Percentiles rank a stretch among this genome's conserved stretches.
phyloP scores from a whole-genome alignment of 495 filamentous ascomycete genomes.

The Endocarpon pusillum region DNA sequence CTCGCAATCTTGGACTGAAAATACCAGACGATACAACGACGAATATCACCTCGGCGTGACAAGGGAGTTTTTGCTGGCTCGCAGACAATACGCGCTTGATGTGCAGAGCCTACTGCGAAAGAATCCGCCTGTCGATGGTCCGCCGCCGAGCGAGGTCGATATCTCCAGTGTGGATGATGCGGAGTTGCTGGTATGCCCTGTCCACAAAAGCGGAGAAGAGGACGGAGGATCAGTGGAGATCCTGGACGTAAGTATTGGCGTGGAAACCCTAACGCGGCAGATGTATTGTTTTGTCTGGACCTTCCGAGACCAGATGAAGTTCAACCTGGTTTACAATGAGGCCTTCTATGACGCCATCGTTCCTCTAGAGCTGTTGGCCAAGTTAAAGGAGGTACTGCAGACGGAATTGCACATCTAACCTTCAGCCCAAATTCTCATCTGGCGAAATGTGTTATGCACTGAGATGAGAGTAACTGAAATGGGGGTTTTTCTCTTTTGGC shows the following conservation, averaged over 20 bases:
- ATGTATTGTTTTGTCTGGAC: conserved; percentile 13
- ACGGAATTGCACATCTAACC: no score
- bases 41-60: conserved; percentile 13
- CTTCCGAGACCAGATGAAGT: conserved; percentile 13
- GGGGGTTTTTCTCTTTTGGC: no score
- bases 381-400: no score
- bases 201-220: conserved; percentile 10
- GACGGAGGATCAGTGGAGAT: conserved; percentile 10
- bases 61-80: conserved; percentile 10
- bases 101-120: conserved; percentile 6
- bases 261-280: conserved; percentile 14
- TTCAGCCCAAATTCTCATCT: no score
- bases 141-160: conserved; percentile 16
- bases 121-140: conserved; percentile 3
- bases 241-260: conserved; percentile 8
- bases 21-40: conserved; percentile 13
- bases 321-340: conserved; percentile 19
- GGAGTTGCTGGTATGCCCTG: conserved; percentile 9
- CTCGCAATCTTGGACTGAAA: conserved; percentile 13
- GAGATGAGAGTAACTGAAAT: no score
- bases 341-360: conserved; percentile 13
- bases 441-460: no score
- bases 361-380: no score
- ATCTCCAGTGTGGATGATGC: conserved; percentile 15
- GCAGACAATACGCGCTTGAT: conserved; percentile 14